Conservation (phyloP, 2,329 filamentous ascomycete species). For the Didymosphaeria variabile region DNA sequence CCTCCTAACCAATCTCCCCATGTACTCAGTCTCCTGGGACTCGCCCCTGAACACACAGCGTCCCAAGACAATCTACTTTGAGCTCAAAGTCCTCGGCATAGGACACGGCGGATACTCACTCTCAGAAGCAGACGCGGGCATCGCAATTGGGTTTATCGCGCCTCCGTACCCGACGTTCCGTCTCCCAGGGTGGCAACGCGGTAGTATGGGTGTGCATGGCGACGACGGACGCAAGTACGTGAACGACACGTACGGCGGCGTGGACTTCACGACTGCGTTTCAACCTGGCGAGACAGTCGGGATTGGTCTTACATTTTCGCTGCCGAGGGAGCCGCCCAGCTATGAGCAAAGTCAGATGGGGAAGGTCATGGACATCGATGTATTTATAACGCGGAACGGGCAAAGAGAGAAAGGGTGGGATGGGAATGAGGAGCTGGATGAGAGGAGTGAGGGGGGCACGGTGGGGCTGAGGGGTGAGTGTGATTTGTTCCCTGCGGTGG, state of each 20-base stretch:
- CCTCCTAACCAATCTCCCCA: constrained; percentile 72
- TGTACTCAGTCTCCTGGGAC: constrained; percentile 69
- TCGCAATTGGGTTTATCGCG: constrained; percentile 76
- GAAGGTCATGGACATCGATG: constrained; percentile 59
- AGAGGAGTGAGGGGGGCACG: constrained; percentile 67
- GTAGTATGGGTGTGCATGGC: constrained; percentile 77
- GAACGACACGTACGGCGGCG: constrained; percentile 78
- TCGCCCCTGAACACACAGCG: constrained; percentile 65
- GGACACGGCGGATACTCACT: constrained; percentile 42
- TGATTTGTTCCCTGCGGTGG: constrained; percentile 76
- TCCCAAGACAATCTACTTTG: constrained; percentile 74
- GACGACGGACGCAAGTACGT: constrained; percentile 81
- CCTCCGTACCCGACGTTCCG: constrained; percentile 81
- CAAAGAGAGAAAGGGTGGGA: constrained; percentile 70
- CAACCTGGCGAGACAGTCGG: constrained; percentile 72
- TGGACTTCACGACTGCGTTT: constrained; percentile 72
- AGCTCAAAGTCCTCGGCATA: constrained; percentile 66
- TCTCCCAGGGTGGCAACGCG: constrained; percentile 83
- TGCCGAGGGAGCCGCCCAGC: constrained; percentile 48
- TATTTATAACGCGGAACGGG: constrained; percentile 78
- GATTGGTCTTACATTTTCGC: constrained; percentile 71
- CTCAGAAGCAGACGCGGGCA: constrained; percentile 59
- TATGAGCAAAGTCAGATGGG: constrained; percentile 39
- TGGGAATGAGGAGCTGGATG: constrained; percentile 77
- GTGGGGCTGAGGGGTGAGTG: constrained; percentile 74